Percentiles rank a stretch among this genome's conserved stretches.
Evolutionary conservation across 371 early-diverging fungal species (phyloP).

Genomic region (Mucor piriformis): DNA sequence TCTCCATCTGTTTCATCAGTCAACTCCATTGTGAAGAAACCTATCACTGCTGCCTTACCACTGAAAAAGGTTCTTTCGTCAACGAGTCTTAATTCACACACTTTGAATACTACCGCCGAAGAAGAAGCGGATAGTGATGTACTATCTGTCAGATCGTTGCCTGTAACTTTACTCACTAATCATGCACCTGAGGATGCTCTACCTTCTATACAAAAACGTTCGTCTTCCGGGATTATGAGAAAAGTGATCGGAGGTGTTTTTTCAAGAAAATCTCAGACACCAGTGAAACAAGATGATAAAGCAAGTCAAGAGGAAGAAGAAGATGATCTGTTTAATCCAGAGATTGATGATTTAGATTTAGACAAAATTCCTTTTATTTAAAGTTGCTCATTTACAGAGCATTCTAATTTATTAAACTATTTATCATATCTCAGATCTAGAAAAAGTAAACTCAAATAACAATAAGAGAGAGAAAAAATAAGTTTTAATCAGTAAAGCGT

Average conservation of each 20-base stretch:
- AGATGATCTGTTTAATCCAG: constrained; percentile 2
- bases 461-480: no score
- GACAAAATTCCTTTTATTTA: constrained; percentile 14
- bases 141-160: constrained; percentile 8
- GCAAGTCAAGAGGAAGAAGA: neutral
- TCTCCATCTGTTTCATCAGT: neutral
- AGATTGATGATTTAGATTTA: constrained; percentile 12
- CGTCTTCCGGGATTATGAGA: constrained; percentile 16
- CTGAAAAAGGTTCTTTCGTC: no score
- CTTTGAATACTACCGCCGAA: no score
- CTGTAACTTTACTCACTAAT: neutral
- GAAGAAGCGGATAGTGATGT: no score
- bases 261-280: constrained; percentile 6
- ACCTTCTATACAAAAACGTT: neutral
- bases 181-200: neutral
- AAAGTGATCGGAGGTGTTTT: constrained; percentile 24
- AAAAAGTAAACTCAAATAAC: no score
- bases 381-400: no score
- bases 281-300: neutral
- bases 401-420: no score
- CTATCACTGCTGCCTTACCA: no score
- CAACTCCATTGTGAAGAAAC: neutral
- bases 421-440: no score
- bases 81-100: no score
- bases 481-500: no score